These are phyloP conservation scores for Mycena crocata DNA, from an alignment of 768 basidiomycete genomes.

Conservation along the genomic window DNA sequence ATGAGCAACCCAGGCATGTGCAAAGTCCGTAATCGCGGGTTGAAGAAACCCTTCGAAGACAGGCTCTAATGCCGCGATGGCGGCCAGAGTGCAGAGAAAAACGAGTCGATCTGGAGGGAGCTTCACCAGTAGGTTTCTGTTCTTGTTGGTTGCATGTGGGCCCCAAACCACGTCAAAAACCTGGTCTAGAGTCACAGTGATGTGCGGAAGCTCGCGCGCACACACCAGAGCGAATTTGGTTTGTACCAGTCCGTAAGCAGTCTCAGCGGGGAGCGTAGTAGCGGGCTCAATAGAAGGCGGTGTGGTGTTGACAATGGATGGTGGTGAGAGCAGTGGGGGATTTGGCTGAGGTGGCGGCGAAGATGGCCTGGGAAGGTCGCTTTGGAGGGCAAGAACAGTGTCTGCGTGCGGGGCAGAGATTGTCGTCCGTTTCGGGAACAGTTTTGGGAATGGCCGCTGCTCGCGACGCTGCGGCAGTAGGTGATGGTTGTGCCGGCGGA, in stretches of 20 bases:
- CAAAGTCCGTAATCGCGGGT: not conserved
- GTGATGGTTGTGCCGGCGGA: not conserved
- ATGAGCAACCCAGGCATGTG: constrained; percentile 1
- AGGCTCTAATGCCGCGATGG: not conserved
- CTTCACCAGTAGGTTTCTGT: not conserved
- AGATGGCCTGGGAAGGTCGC: too few species aligned
- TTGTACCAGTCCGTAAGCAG: not conserved
- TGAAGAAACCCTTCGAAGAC: constrained; percentile 1
- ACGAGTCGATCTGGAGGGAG: constrained; percentile 4
- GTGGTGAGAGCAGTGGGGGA: too few species aligned
- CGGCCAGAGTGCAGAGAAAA: not conserved
- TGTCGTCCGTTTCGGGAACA: not conserved
- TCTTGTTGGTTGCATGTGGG: not conserved
- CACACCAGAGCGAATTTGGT: not conserved
- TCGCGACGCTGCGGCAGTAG: not conserved
- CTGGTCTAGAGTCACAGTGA: not conserved
- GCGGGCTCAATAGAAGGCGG: too few species aligned
- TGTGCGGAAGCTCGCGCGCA: not conserved
- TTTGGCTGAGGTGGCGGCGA: too few species aligned
- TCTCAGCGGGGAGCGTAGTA: not conserved
- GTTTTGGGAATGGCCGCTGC: not conserved
- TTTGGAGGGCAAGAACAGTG: too few species aligned
- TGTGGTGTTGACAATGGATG: too few species aligned
- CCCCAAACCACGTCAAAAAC: constrained; percentile 7
- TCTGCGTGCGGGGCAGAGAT: too few species aligned